These are phyloP conservation scores for Striga hermonthica DNA, from an alignment of 305 asterid species.

Conservation along the genomic window DNA sequence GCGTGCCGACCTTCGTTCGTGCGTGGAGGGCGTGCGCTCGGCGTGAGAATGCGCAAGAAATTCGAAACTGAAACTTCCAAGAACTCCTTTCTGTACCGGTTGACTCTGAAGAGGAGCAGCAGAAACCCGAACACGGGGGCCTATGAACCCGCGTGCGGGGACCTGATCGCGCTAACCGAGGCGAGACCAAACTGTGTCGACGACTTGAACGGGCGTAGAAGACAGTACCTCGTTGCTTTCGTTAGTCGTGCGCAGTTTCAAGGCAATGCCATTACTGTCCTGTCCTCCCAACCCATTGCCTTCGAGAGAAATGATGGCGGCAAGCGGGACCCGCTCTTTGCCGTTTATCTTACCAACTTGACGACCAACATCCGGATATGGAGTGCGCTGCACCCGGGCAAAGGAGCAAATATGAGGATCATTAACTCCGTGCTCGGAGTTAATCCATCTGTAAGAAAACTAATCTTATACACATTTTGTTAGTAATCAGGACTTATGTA, in stretches of 20 bases:
- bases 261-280: neutral
- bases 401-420: slow-evolving; percentile 29
- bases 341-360: slow-evolving; percentile 43
- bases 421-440: slow-evolving; percentile 32
- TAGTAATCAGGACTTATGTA: too few relatives aligned
- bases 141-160: slow-evolving; percentile 40
- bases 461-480: neutral
- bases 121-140: neutral
- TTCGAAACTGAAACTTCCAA: slow-evolving; percentile 21
- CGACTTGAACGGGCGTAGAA: slow-evolving; percentile 38
- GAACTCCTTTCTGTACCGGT: slow-evolving; percentile 16
- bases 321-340: slow-evolving; percentile 29
- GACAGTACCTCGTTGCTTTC: slow-evolving; percentile 35
- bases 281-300: slow-evolving; percentile 30
- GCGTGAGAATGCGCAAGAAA: slow-evolving; percentile 1
- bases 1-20: slow-evolving; percentile 43
- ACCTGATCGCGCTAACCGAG: slow-evolving; percentile 39
- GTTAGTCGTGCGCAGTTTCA: slow-evolving; percentile 20
- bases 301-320: slow-evolving; percentile 23
- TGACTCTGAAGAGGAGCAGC: neutral
- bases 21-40: slow-evolving; percentile 3
- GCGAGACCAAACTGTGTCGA: slow-evolving; percentile 35
- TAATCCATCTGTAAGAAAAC: slow-evolving; percentile 30
- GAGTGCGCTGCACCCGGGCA: slow-evolving; percentile 37
- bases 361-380: slow-evolving; percentile 46